A percentile compares a stretch with the other conserved stretches of the same genome.
Evolutionary conservation across 495 filamentous ascomycete genomes (phyloP).

Genomic region (Tuber brumale): DNA sequence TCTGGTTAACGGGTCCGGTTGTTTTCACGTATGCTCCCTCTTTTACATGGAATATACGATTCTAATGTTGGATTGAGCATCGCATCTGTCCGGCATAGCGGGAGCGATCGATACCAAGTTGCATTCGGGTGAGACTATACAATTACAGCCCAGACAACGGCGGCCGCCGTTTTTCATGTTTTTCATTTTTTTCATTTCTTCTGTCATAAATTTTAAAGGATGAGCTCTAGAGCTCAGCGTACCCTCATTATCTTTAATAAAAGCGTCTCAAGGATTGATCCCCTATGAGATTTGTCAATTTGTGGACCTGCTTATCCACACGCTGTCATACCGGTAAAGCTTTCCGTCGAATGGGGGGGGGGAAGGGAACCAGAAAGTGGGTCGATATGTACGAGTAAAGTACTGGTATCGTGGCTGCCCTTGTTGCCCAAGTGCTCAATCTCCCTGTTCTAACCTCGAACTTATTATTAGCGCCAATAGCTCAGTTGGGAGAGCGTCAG

Average conservation of each 20-base stretch:
- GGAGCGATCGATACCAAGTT: neutral
- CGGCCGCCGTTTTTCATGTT: neutral
- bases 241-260: neutral
- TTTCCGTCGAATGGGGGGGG: neutral
- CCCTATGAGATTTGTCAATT: neutral
- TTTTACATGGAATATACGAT: neutral
- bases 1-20: neutral
- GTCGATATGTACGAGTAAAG: neutral
- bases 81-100: neutral
- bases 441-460: neutral
- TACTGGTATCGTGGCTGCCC: neutral
- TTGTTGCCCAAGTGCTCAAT: neutral
- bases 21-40: neutral
- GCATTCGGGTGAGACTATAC: neutral
- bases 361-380: neutral
- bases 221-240: neutral
- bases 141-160: neutral
- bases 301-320: neutral
- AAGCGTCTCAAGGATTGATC: neutral
- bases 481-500: slow-evolving; percentile 41
- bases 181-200: neutral
- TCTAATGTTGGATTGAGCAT: neutral
- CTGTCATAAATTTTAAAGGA: neutral
- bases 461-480: slow-evolving; percentile 31
- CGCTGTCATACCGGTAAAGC: neutral